Percentiles rank a stretch among this genome's conserved stretches.
These are phyloP conservation scores for Calonectria hawksworthii DNA, from an alignment of 2,329 filamentous ascomycete genomes.

Conservation along the genomic window DNA sequence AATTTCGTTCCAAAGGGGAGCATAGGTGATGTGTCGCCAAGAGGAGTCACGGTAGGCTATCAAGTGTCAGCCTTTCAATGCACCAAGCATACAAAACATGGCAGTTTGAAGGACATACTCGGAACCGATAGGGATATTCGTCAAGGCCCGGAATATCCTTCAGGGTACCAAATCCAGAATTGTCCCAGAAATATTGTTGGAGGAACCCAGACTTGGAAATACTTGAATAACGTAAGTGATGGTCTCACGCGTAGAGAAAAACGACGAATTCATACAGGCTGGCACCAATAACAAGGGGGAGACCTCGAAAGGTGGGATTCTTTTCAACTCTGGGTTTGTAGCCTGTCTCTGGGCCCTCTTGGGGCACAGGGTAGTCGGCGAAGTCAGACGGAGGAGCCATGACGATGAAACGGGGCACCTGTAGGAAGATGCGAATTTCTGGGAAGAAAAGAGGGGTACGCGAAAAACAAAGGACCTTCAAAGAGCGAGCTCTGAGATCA, in stretches of 20 bases:
- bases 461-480: no score
- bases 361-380: conserved; percentile 58
- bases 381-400: conserved; percentile 53
- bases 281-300: conserved; percentile 72
- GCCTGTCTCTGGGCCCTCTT: conserved; percentile 53
- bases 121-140: conserved; percentile 60
- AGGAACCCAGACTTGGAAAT: conserved; percentile 72
- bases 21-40: conserved; percentile 54
- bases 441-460: background rate
- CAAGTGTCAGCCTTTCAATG: conserved; percentile 19
- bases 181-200: conserved; percentile 77
- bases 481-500: background rate
- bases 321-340: conserved; percentile 59
- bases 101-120: conserved; percentile 55
- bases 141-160: conserved; percentile 63
- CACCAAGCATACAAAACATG: no score
- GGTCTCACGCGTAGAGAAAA: background rate
- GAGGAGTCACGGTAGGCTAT: conserved; percentile 70
- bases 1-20: conserved; percentile 59
- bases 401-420: background rate
- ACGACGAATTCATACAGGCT: conserved; percentile 64
- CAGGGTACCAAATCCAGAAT: conserved; percentile 70
- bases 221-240: conserved; percentile 53
- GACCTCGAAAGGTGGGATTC: conserved; percentile 80
- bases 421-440: background rate